Conservation (phyloP, 352 stramenopile species). For the Phytopythium montanum region DNA sequence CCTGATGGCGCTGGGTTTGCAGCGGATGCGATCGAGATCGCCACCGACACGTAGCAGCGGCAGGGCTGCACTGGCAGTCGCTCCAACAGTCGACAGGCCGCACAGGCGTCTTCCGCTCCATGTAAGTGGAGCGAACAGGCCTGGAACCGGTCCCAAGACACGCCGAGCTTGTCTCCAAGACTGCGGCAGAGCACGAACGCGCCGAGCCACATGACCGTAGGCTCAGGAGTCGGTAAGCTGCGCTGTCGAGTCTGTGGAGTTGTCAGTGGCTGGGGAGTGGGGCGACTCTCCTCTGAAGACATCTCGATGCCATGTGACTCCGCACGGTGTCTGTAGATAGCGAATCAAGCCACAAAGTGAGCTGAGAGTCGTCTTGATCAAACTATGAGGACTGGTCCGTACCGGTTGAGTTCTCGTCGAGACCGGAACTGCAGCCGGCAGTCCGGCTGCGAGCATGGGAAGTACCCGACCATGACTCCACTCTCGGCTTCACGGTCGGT, state of each 20-base stretch:
- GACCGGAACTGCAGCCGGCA: slow-evolving; percentile 43
- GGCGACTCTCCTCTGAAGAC: not conserved
- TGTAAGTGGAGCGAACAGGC: slow-evolving; percentile 14
- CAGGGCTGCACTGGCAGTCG: slow-evolving; percentile 19
- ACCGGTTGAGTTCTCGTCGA: slow-evolving; percentile 36
- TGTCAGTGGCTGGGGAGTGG: not conserved
- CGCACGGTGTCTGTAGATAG: slow-evolving; percentile 14
- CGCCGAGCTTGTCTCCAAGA: slow-evolving; percentile 30
- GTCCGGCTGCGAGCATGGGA: slow-evolving; percentile 23
- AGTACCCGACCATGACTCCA: slow-evolving; percentile 43
- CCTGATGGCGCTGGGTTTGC: not conserved
- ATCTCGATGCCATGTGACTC: slow-evolving; percentile 12
- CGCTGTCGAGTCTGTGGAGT: not conserved
- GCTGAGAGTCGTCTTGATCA: not conserved
- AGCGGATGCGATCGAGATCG: not conserved
- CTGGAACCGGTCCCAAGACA: slow-evolving; percentile 11
- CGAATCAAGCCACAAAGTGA: not conserved
- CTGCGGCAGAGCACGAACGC: slow-evolving; percentile 30
- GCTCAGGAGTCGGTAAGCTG: not conserved
- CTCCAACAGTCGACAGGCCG: slow-evolving; percentile 21
- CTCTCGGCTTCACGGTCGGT: slow-evolving; percentile 15
- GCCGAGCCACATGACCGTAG: slow-evolving; percentile 38
- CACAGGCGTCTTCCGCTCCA: slow-evolving; percentile 10
- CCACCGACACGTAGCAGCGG: slow-evolving; percentile 19
- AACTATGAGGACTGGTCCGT: not conserved